These are phyloP conservation scores for Cubamyces lactineus DNA, from an alignment of 768 basidiomycete genomes.

Conservation along the genomic window DNA sequence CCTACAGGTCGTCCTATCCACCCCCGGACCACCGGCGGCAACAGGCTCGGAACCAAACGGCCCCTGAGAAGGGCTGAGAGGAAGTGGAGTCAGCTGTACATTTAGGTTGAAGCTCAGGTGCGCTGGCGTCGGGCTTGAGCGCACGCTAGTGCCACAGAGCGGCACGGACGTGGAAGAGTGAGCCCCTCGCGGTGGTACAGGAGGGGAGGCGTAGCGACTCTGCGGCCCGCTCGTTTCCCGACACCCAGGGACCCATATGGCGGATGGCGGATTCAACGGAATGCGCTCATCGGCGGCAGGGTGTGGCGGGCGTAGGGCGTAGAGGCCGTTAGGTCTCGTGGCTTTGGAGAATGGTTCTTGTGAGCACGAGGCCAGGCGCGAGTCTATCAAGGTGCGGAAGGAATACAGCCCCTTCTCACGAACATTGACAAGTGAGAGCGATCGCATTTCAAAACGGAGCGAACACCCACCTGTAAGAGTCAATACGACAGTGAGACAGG, in stretches of 20 bases:
- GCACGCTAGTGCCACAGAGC: slow-evolving; percentile 8
- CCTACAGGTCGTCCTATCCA: neutral
- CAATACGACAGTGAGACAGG: neutral
- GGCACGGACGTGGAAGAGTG: slow-evolving; percentile 5
- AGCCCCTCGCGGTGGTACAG: slow-evolving; percentile 3
- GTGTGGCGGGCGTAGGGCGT: neutral
- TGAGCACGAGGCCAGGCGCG: slow-evolving; percentile 19
- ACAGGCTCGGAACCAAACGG: slow-evolving; percentile 5
- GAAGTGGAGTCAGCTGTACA: slow-evolving; percentile 21
- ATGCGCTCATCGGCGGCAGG: neutral
- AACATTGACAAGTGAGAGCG: slow-evolving; percentile 10
- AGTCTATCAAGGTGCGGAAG: slow-evolving; percentile 21
- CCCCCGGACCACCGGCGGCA: neutral
- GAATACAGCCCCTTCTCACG: slow-evolving; percentile 17
- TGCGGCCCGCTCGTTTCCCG: slow-evolving; percentile 5
- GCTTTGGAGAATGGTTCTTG: neutral
- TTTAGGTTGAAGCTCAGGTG: slow-evolving; percentile 25
- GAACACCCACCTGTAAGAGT: neutral
- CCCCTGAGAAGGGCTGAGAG: slow-evolving; percentile 15
- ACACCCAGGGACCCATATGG: neutral
- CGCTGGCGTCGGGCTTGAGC: neutral
- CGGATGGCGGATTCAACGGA: neutral
- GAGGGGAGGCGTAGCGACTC: neutral
- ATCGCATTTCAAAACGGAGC: neutral
- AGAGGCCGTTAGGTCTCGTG: slow-evolving; percentile 15